Percentiles rank a stretch among this genome's conserved stretches.
phyloP scores from a whole-genome alignment of 306 rosid genomes.

The Biancaea sappan region DNA sequence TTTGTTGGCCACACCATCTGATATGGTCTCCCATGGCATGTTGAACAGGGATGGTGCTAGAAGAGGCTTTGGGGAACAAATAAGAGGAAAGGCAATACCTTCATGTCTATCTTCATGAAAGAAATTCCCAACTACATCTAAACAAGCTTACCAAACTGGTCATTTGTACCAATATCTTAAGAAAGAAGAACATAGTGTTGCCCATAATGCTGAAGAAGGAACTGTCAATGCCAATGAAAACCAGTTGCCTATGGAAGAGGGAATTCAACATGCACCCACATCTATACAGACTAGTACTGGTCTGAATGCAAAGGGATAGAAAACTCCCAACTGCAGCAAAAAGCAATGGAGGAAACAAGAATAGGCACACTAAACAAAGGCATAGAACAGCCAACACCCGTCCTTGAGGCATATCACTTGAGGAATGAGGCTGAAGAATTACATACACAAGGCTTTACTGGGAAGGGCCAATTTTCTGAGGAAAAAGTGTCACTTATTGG shows the following conservation, averaged over 20 bases:
- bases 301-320: slow-evolving; percentile 41
- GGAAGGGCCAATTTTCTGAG: slow-evolving; percentile 39
- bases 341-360: slow-evolving; percentile 39
- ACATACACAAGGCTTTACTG: slow-evolving; percentile 36
- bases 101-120: slow-evolving; percentile 47
- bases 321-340: slow-evolving; percentile 41
- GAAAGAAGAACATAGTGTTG: slow-evolving; percentile 46
- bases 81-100: slow-evolving; percentile 67
- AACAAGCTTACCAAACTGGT: slow-evolving; percentile 71
- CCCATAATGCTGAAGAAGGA: slow-evolving; percentile 39
- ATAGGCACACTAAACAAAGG: slow-evolving; percentile 62
- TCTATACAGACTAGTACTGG: slow-evolving; percentile 41
- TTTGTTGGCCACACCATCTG: too few relatives aligned
- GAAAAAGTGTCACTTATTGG: slow-evolving; percentile 60
- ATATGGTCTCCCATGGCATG: too few relatives aligned
- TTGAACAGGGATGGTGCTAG: too few relatives aligned
- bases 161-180: slow-evolving; percentile 59
- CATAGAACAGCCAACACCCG: slow-evolving; percentile 51
- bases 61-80: too few relatives aligned
- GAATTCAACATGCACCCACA: slow-evolving; percentile 43
- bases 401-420: slow-evolving; percentile 73
- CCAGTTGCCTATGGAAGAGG: slow-evolving; percentile 49
- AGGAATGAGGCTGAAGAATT: slow-evolving; percentile 48
- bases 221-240: slow-evolving; percentile 39
- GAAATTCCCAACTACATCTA: slow-evolving; percentile 60